Conservation (phyloP, 768 basidiomycete species). For the Candolleomyces efflorescens region DNA sequence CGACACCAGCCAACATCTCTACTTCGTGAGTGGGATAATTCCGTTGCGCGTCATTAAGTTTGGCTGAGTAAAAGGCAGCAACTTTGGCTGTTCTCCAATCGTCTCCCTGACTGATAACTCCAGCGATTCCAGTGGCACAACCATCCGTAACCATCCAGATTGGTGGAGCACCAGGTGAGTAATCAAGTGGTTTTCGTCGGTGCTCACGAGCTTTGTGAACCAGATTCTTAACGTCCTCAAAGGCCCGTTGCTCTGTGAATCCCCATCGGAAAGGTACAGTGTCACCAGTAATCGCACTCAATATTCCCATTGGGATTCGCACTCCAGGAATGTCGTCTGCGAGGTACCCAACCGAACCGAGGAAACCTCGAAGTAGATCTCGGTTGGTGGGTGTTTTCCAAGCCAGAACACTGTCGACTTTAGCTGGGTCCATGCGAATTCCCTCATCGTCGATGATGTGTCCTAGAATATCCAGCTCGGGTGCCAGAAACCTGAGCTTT, state of each 20-base stretch:
- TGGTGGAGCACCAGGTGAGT: slow-evolving; percentile 9
- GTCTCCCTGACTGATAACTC: slow-evolving; percentile 19
- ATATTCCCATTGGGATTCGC: slow-evolving; percentile 33
- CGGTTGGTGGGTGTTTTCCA: slow-evolving; percentile 31
- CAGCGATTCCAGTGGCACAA: slow-evolving; percentile 24
- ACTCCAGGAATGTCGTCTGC: slow-evolving; percentile 28
- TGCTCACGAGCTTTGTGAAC: slow-evolving; percentile 17
- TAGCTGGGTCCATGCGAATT: slow-evolving; percentile 39
- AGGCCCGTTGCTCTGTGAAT: slow-evolving; percentile 26
- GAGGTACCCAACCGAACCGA: slow-evolving; percentile 22
- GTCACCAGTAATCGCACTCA: slow-evolving; percentile 21
- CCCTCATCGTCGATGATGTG: slow-evolving; percentile 29
- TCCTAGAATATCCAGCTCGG: slow-evolving; percentile 13
- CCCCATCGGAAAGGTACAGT: slow-evolving; percentile 22
- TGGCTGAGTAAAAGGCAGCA: slow-evolving; percentile 30
- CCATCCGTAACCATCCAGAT: slow-evolving; percentile 30
- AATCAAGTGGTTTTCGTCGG: slow-evolving; percentile 16
- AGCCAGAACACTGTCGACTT: slow-evolving; percentile 31
- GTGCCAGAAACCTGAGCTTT: too few species aligned
- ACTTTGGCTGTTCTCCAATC: slow-evolving; percentile 19
- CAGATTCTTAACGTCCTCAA: slow-evolving; percentile 29
- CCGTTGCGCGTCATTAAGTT: slow-evolving; percentile 28
- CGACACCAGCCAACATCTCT: slow-evolving; percentile 31
- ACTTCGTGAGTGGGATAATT: slow-evolving; percentile 37
- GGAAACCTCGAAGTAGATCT: slow-evolving; percentile 30